Conservation (phyloP, 495 filamentous ascomycete species). For the Tuber umbilicatum region DNA sequence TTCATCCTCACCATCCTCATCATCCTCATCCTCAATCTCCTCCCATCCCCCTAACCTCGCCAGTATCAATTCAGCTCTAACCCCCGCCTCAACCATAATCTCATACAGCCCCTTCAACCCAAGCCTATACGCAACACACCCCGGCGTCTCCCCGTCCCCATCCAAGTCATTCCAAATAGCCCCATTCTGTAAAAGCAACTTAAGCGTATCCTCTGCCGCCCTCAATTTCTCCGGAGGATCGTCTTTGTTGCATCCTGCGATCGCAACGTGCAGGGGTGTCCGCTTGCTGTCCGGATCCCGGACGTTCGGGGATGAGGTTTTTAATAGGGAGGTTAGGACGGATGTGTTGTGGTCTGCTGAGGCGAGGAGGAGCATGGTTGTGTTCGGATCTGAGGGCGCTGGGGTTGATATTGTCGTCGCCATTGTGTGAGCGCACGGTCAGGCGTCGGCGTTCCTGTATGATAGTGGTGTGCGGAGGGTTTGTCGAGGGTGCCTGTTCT, state of each 20-base stretch:
- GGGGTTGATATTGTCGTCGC: constrained; percentile 16
- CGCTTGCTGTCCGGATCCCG: constrained; percentile 80
- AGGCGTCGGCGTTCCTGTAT: background rate
- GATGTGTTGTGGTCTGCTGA: constrained; percentile 73
- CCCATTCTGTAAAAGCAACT: constrained; percentile 72
- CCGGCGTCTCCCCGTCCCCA: constrained; percentile 76
- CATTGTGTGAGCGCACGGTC: constrained; percentile 7
- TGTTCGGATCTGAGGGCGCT: constrained; percentile 14
- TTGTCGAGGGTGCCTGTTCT: background rate
- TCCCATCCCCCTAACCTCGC: constrained; percentile 71
- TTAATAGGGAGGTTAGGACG: constrained; percentile 66
- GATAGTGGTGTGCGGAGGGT: background rate
- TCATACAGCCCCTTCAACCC: constrained; percentile 70
- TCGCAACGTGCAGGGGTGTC: constrained; percentile 82
- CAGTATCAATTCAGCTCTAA: constrained; percentile 81
- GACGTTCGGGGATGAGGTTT: constrained; percentile 53
- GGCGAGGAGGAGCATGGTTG: constrained; percentile 58
- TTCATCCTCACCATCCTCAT: constrained; percentile 47
- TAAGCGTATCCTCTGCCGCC: constrained; percentile 58
- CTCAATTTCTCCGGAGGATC: constrained; percentile 39
- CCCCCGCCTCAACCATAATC: constrained; percentile 81
- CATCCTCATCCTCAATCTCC: constrained; percentile 58
- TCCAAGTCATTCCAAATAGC: constrained; percentile 98
- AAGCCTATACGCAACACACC: constrained; percentile 71
- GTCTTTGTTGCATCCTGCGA: constrained; percentile 67